Conservation (phyloP, 805 yeast genomes). For the Wickerhamiella hasegawae region DNA sequence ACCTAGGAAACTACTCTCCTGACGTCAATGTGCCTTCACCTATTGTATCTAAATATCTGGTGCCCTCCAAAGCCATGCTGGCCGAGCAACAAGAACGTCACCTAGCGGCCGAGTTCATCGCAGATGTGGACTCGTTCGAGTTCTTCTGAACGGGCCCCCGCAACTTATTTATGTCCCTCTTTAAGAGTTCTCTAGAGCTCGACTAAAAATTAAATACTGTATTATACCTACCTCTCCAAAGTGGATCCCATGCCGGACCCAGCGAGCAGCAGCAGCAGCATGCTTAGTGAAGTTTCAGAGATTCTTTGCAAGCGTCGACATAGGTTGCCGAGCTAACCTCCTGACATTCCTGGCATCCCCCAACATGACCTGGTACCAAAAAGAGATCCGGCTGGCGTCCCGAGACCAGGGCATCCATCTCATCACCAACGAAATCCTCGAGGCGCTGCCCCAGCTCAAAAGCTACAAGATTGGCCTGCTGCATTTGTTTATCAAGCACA, state of each 20-base stretch:
- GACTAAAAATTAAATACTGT: no score
- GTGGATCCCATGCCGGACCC: no score
- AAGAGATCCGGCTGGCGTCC: constrained; percentile 36
- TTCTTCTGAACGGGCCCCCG: no score
- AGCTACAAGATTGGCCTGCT: constrained; percentile 46
- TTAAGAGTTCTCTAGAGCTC: no score
- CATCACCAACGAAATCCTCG: constrained; percentile 48
- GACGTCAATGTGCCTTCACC: not conserved
- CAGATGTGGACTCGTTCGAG: not conserved
- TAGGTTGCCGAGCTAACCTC: no score
- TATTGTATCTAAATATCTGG: not conserved
- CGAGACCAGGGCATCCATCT: constrained; percentile 55
- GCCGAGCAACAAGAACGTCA: constrained; percentile 1
- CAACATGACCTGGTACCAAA: constrained; percentile 37
- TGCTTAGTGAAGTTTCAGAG: not conserved
- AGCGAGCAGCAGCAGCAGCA: constrained; percentile 2
- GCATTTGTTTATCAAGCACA: constrained; percentile 58
- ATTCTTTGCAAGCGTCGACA: no score
- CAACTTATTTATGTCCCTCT: no score
- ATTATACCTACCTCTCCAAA: no score
- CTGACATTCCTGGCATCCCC: no score
- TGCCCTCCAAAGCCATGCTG: constrained; percentile 1
- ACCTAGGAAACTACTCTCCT: not conserved
- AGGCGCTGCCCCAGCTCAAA: constrained; percentile 41
- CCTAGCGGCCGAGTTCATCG: not conserved